These are phyloP conservation scores for Plasmopara halstedii DNA, from an alignment of 352 stramenopile genomes.

Conservation along the genomic window DNA sequence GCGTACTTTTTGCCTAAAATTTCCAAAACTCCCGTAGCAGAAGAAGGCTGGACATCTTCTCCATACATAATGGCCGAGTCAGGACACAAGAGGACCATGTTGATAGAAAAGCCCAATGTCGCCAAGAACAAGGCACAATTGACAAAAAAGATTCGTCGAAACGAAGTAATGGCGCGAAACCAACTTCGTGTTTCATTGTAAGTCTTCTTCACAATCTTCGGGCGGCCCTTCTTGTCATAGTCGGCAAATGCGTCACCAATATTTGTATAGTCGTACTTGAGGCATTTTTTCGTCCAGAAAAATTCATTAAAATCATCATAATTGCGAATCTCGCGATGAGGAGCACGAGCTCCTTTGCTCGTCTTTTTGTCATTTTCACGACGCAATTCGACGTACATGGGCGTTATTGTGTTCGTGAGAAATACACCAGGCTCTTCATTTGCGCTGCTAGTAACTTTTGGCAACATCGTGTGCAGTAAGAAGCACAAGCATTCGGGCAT, in stretches of 20 bases:
- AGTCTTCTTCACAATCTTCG: slow-evolving; percentile 78
- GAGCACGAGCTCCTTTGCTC: slow-evolving; percentile 52
- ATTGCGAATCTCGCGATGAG: slow-evolving; percentile 73
- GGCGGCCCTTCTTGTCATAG: slow-evolving; percentile 70
- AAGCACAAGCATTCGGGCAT: slow-evolving; percentile 77
- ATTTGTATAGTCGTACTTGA: slow-evolving; percentile 63
- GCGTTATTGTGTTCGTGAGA: slow-evolving; percentile 55
- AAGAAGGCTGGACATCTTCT: slow-evolving; percentile 34
- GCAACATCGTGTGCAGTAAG: slow-evolving; percentile 67
- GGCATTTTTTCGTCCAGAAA: slow-evolving; percentile 77
- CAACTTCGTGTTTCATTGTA: slow-evolving; percentile 72
- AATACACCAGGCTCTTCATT: slow-evolving; percentile 60
- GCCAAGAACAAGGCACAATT: slow-evolving; percentile 69
- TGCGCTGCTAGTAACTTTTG: slow-evolving; percentile 36
- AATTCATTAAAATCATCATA: slow-evolving; percentile 88
- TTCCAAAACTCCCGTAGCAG: slow-evolving; percentile 14
- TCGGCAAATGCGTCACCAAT: slow-evolving; percentile 63
- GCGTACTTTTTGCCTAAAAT: slow-evolving; percentile 60
- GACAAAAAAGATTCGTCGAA: slow-evolving; percentile 79
- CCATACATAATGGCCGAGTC: slow-evolving; percentile 75
- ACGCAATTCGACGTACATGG: slow-evolving; percentile 67
- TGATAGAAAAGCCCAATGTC: slow-evolving; percentile 55
- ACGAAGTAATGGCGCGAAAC: slow-evolving; percentile 64
- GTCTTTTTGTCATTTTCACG: slow-evolving; percentile 82
- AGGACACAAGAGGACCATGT: slow-evolving; percentile 70